Evolutionary conservation across 2,329 filamentous ascomycete species (phyloP).

Genomic region (Fusarium foetens): DNA sequence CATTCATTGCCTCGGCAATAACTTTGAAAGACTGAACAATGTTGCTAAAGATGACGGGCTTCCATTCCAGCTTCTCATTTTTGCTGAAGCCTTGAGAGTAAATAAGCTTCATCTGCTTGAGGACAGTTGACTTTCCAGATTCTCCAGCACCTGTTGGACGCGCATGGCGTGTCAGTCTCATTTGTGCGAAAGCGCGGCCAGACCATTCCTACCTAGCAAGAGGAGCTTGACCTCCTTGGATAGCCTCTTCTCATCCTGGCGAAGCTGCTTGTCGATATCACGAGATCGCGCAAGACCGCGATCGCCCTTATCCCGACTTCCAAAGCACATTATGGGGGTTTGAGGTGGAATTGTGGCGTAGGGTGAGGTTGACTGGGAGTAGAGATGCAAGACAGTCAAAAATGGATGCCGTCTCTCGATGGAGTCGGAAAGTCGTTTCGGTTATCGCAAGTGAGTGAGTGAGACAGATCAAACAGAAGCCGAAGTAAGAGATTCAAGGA

Average conservation of each 20-base stretch:
- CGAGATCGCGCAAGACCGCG: conserved; percentile 66
- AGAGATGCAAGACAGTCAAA: conserved; percentile 1
- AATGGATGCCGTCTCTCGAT: not conserved
- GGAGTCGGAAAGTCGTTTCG: not conserved
- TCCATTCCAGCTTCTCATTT: conserved; percentile 90
- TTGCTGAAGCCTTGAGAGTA: conserved; percentile 92
- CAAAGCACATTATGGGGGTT: conserved; percentile 69
- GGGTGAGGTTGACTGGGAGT: not conserved
- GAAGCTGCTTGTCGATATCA: conserved; percentile 88
- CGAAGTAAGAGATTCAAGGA: not conserved
- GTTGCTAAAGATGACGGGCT: conserved; percentile 95
- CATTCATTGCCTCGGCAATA: conserved; percentile 89
- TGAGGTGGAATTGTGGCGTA: conserved; percentile 4
- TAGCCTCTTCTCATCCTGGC: conserved; percentile 87
- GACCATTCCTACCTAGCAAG: conserved; percentile 74
- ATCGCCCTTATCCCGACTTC: conserved; percentile 61
- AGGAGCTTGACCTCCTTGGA: conserved; percentile 92
- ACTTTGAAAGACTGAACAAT: conserved; percentile 91
- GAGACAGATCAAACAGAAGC: conserved; percentile 1
- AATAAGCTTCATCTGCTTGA: conserved; percentile 99
- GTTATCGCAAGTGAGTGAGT: conserved; percentile 2
- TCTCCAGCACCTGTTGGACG: conserved; percentile 81
- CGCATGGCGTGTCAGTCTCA: conserved; percentile 27
- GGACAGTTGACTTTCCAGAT: conserved; percentile 89
- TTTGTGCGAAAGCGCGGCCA: not conserved